phyloP scores from a whole-genome alignment of 2,329 filamentous ascomycete species.

The Cladosporium sp. region DNA sequence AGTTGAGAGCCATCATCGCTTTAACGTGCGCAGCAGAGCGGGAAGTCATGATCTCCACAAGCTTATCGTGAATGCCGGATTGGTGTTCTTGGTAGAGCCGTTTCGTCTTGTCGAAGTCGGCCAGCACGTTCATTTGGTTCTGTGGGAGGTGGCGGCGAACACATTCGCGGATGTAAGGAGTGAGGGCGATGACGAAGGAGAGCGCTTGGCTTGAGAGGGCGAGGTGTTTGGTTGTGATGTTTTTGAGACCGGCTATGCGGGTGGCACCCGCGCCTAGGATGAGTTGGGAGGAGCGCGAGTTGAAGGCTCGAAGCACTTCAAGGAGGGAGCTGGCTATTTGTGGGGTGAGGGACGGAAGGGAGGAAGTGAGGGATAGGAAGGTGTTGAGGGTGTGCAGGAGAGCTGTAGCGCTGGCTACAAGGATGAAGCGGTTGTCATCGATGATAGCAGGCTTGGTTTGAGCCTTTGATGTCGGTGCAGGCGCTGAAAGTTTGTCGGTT shows the following conservation, averaged over 20 bases:
- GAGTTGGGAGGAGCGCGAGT: constrained; percentile 91
- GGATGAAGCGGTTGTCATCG: constrained; percentile 78
- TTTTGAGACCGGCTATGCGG: constrained; percentile 80
- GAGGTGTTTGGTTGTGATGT: constrained; percentile 93
- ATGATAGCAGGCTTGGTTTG: constrained; percentile 57
- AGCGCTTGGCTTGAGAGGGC: constrained; percentile 86
- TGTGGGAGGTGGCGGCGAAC: constrained; percentile 67
- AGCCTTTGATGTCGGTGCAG: constrained; percentile 15
- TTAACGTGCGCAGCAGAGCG: constrained; percentile 70
- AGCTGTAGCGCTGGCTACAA: constrained; percentile 76
- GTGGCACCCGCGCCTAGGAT: constrained; percentile 94
- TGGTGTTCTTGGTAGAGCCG: constrained; percentile 84
- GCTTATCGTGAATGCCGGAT: constrained; percentile 83
- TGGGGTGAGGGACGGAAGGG: constrained; percentile 82
- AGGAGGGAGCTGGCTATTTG: constrained; percentile 77
- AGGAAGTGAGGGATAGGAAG: constrained; percentile 76
- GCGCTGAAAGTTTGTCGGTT: background rate
- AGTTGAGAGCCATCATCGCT: constrained; percentile 69
- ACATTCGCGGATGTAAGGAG: constrained; percentile 89
- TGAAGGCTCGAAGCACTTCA: constrained; percentile 87
- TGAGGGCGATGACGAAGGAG: constrained; percentile 78
- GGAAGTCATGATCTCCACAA: constrained; percentile 86
- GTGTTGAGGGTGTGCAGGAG: constrained; percentile 77
- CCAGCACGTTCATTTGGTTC: constrained; percentile 44
- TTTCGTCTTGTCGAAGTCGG: constrained; percentile 84